Base-by-base conservation (phyloP, 305 asterid genomes). In the Lippia alba region DNA sequence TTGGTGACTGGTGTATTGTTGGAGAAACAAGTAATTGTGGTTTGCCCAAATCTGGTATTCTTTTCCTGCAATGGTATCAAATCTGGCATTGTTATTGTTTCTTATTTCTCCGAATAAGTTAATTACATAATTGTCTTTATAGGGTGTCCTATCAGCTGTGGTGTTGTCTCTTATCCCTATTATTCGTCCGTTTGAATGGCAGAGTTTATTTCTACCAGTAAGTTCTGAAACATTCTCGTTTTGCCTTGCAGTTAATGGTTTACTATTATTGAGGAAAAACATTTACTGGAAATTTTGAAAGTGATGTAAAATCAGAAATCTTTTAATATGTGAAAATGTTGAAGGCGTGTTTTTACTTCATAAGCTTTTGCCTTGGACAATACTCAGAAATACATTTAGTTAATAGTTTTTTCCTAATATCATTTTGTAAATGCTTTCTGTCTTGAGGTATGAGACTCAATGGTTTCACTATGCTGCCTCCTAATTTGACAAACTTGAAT, bases 101-200 rank as follows among this genome's bases (percentile, higher is more conserved):
- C 18, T 32, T 56, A 45, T 41, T 46, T 61, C 69, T 67, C 67
- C 50, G 56, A 61, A 60, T 60, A 49, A 66, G 46, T 76, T 76
- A 48, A 56, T 50, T 53, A 50, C 53, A 14, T 68, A 48, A 40
- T 65, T 64, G 64, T 73, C 70, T 70, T 15, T 76, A 59, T 88
- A 90, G 99, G 99, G 99, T 61, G 81, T 94, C 74, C 82, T 94
- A 34, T 88, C 97, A 1, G 97, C 99, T 76, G 82, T 79, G 70
- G 96, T 89, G 76, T 75, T 94, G 84, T 91, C 97, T 69, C 71
- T 91, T 76, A 84, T 91, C 68, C 97, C 99, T 65, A 83, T 94
- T 64, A 89, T 94, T 77, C 96, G 93, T 71, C 99, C 99, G 73
- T 94, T 94, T 74, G 95, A 94, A 76, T 94, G 99, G 99, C 99